These are phyloP conservation scores for Funneliformis mosseae DNA, from an alignment of 192 early-diverging fungal genomes.

Conservation along the genomic window DNA sequence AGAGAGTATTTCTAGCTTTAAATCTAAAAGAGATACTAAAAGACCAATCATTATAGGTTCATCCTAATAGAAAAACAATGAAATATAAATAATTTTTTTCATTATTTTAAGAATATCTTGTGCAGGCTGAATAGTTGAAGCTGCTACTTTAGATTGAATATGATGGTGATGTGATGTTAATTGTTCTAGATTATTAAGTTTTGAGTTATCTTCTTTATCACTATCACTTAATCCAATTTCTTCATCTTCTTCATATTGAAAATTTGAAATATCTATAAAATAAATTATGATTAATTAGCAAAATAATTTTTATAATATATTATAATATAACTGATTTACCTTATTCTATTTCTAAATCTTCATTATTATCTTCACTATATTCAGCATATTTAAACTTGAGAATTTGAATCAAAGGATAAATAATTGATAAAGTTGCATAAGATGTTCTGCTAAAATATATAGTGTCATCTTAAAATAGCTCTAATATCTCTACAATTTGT, in stretches of 20 bases:
- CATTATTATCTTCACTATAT: no score
- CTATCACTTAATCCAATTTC: neutral
- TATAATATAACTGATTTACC: no score
- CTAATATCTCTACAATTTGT: neutral
- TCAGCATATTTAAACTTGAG: neutral
- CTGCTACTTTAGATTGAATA: no score
- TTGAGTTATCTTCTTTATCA: neutral
- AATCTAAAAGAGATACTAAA: constrained; percentile 8
- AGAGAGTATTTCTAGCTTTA: neutral
- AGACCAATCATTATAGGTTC: neutral
- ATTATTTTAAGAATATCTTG: neutral
- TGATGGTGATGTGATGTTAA: no score
- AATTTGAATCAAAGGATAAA: neutral
- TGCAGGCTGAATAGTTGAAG: neutral
- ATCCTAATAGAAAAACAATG: neutral
- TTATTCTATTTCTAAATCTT: neutral
- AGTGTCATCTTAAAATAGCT: neutral
- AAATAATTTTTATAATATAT: no score
- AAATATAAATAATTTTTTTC: neutral
- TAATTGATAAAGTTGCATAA: neutral
- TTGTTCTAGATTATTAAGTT: neutral
- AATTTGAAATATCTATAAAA: neutral
- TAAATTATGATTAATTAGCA: no score
- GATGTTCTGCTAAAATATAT: neutral
- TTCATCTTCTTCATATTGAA: neutral